Evolutionary conservation across 305 asterid species (phyloP).

Genomic region (Fraxinus albicans): DNA sequence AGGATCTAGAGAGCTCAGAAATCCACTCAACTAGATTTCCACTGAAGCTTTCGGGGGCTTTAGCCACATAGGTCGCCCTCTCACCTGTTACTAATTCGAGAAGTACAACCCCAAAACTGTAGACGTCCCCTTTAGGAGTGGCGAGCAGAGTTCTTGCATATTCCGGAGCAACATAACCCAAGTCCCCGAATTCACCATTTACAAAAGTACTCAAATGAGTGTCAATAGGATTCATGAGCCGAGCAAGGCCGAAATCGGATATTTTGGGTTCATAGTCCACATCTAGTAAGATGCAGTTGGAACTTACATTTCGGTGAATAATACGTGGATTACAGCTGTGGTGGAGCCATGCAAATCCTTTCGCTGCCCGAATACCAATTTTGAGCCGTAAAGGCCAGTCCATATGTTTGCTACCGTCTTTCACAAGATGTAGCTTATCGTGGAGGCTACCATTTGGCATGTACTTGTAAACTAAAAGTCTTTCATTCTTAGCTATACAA

Average conservation of each 20-base stretch:
- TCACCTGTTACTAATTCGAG: constrained; percentile 67
- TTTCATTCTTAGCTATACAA: constrained; percentile 69
- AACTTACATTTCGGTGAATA: constrained; percentile 79
- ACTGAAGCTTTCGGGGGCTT: constrained; percentile 60
- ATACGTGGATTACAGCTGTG: constrained; percentile 87
- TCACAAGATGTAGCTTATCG: constrained; percentile 46
- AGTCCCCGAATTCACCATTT: constrained; percentile 83
- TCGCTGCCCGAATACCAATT: constrained; percentile 66
- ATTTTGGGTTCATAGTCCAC: constrained; percentile 67
- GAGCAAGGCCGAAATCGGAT: constrained; percentile 87
- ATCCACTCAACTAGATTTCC: constrained; percentile 76
- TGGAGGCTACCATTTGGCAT: constrained; percentile 79
- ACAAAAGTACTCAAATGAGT: constrained; percentile 87
- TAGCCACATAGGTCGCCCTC: constrained; percentile 45
- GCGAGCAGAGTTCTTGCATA: constrained; percentile 63
- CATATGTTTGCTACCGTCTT: constrained; percentile 42
- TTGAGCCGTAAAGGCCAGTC: constrained; percentile 81
- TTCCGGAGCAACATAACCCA: constrained; percentile 86
- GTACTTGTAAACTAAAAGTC: constrained; percentile 68
- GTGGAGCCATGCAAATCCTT: constrained; percentile 90
- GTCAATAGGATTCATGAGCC: constrained; percentile 85
- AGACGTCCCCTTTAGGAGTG: constrained; percentile 83
- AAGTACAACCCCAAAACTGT: constrained; percentile 75
- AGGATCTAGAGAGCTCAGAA: constrained; percentile 41
- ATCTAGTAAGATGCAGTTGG: constrained; percentile 77